Conservation (phyloP, 306 rosid species). For the Rosa multiflora region DNA sequence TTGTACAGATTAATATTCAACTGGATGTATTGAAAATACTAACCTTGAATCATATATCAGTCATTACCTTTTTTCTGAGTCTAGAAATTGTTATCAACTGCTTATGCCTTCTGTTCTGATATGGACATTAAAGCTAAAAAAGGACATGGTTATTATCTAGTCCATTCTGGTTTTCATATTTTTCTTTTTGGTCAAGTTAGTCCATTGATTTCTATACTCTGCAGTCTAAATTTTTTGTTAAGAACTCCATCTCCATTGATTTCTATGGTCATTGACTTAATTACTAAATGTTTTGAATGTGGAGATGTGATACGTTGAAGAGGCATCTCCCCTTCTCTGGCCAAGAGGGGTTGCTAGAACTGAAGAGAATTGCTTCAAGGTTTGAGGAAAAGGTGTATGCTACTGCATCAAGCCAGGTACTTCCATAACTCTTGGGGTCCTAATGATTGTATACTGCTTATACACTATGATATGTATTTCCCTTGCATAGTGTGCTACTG, state of each 20-base stretch:
- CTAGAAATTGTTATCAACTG: neutral
- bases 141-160: no score
- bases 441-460: neutral
- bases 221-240: neutral
- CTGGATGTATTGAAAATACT: neutral
- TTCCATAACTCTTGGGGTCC: constrained; percentile 2
- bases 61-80: neutral
- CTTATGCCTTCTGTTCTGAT: neutral
- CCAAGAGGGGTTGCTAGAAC: constrained; percentile 54
- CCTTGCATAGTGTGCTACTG: neutral
- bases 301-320: constrained; percentile 64
- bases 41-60: neutral
- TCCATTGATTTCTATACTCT: neutral
- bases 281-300: neutral
- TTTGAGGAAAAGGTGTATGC: constrained; percentile 71
- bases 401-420: constrained; percentile 65
- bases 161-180: neutral
- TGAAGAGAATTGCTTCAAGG: constrained; percentile 61
- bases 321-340: constrained; percentile 60
- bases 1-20: neutral
- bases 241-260: neutral
- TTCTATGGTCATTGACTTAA: neutral
- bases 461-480: neutral
- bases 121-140: neutral
- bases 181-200: neutral